Evolutionary conservation across 2,329 filamentous ascomycete species (phyloP), one percentile per base, ranked within the genome.

Genomic region (Didymosphaeria variabile): DNA sequence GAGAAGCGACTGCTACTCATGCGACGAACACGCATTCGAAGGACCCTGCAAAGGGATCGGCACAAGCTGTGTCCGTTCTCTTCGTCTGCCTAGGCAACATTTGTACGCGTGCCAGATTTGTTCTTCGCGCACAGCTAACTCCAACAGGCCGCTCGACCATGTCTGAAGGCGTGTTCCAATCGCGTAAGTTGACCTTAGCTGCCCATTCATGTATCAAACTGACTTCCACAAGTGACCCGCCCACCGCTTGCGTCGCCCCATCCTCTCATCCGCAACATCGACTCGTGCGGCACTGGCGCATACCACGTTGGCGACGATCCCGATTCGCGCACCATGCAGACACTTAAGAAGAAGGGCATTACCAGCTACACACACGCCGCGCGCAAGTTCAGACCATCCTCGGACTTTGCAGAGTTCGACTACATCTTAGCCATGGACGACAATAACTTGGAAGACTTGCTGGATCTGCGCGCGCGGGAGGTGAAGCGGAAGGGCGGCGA

Each of bases 81-180:
- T 98, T 98, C 76, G 94, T 98, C 70, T 99, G 95, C 80, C 86
- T 98, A 36, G 95, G 95, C 77, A 99, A 99, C 80, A 98, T 98
- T 74, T 99, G 93, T 86, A 73, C 55, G 78, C 62, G 85, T 87
- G 58, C 56, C 46, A 55, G 44, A 17, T 57, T 36, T 23, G 34
- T 54, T 40, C 52, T 46, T 26, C 61, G n/a, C 15, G 26, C 50
- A 19, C 42, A 34, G 40, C 44, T 50, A 58, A 57, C 34, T 46
- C 36, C 29, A 29, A 5, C 62, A 85, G 84, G 86, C 73, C 86
- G 88, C 62, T 97, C 93, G 8, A 92, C 95, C 34, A 98, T 99
- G 95, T 93, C 94, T 49, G 94, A 98, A 83, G 95, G 92, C 53
- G 91, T 97, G 67, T 98, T 99, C 81, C 88, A 88, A 60, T 87